Evolutionary conservation across 2,329 filamentous ascomycete genomes (phyloP).

Genomic region (Diaporthe aspalathi): DNA sequence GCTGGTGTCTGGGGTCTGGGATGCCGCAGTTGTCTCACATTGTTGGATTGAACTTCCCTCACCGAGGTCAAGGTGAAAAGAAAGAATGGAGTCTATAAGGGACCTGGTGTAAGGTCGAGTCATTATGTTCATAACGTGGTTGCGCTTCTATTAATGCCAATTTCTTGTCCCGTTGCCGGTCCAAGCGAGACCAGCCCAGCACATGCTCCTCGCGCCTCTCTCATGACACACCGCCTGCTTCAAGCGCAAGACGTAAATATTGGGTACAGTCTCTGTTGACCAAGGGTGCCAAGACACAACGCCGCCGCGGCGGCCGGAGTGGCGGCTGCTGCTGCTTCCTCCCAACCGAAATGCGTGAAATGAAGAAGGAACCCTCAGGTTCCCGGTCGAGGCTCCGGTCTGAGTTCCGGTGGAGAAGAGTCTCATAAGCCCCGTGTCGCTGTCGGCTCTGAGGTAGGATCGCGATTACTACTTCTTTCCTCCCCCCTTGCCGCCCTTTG

Average conservation of each 20-base stretch:
- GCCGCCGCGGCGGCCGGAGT: background rate
- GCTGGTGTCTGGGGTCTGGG: too few species aligned
- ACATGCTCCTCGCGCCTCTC: constrained; percentile 3
- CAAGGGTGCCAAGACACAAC: background rate
- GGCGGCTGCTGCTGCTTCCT: background rate
- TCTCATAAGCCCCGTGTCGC: background rate
- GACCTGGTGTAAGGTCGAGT: background rate
- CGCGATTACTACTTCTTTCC: constrained; percentile 36
- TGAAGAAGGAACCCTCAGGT: background rate
- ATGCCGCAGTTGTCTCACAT: background rate
- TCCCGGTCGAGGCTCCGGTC: background rate
- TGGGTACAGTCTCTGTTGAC: background rate
- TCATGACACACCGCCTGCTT: constrained; percentile 6
- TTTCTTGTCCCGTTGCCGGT: constrained; percentile 16
- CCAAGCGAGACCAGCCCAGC: background rate
- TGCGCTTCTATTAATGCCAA: constrained; percentile 29
- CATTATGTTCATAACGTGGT: constrained; percentile 22
- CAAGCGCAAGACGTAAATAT: constrained; percentile 7
- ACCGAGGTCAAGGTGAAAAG: background rate
- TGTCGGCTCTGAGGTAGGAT: background rate
- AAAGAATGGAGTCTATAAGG: background rate
- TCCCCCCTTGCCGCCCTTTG: constrained; percentile 34
- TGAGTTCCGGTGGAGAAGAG: too few species aligned
- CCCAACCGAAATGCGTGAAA: background rate
- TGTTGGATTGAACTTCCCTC: too few species aligned